phyloP scores from a whole-genome alignment of 768 basidiomycete genomes.

The Pleurotus pulmonarius region DNA sequence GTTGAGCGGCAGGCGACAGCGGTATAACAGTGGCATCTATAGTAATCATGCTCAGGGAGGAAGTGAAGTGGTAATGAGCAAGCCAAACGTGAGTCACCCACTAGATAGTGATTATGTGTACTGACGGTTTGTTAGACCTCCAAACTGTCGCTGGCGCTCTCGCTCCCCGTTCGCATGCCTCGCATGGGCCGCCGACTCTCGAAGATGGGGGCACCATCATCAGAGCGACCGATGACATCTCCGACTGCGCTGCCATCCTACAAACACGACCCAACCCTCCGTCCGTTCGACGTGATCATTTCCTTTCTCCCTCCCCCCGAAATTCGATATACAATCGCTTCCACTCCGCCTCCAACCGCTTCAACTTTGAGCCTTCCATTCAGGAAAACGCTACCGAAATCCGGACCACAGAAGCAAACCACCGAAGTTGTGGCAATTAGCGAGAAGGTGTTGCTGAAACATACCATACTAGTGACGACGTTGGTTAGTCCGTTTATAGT shows the following conservation, averaged over 20 bases:
- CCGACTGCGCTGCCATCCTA: neutral
- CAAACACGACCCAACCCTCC: neutral
- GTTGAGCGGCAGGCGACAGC: neutral
- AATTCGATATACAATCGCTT: neutral
- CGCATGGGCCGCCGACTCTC: neutral
- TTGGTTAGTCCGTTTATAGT: constrained; percentile 2
- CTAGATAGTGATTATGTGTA: neutral
- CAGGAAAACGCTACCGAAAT: neutral
- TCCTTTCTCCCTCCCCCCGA: constrained; percentile 1
- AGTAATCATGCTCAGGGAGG: too few relatives aligned
- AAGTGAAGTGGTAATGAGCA: too few relatives aligned
- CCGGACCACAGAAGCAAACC: neutral
- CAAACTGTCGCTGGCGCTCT: constrained; percentile 3
- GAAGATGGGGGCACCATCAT: neutral
- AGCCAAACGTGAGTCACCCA: too few relatives aligned
- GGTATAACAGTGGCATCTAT: too few relatives aligned
- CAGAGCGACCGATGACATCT: neutral
- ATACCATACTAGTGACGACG: constrained; percentile 2
- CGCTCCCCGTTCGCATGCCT: neutral
- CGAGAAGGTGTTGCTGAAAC: constrained; percentile 3
- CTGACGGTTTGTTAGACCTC: neutral
- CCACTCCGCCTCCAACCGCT: neutral
- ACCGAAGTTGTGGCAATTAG: neutral
- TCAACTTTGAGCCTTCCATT: neutral
- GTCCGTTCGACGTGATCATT: neutral